phyloP scores from a whole-genome alignment of 225 moss, liverwort and hornwort species.

The Climacium dendroides region DNA sequence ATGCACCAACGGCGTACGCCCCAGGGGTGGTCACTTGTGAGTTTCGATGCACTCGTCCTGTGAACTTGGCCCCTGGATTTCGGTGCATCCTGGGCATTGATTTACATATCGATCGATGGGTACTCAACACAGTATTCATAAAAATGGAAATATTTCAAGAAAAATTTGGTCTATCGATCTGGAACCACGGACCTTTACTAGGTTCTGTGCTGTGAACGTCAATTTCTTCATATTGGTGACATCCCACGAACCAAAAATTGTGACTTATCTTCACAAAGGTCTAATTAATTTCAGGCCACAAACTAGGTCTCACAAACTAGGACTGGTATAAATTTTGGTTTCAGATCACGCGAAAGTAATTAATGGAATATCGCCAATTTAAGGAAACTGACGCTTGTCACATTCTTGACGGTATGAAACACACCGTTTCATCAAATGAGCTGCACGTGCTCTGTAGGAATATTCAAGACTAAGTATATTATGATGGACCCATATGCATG shows the following conservation, averaged over 20 bases:
- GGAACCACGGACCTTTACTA: background rate
- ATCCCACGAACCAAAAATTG: background rate
- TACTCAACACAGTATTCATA: background rate
- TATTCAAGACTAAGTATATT: background rate
- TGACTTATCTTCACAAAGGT: background rate
- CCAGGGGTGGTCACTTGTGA: background rate
- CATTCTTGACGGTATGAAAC: background rate
- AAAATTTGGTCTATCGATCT: background rate
- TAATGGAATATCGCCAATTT: background rate
- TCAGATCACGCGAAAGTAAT: background rate
- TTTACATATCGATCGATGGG: background rate
- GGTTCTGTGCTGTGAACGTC: background rate
- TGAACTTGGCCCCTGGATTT: background rate
- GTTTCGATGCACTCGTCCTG: background rate
- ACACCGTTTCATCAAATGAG: background rate
- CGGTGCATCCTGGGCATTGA: background rate
- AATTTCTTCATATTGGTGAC: background rate
- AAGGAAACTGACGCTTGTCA: background rate
- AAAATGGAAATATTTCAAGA: background rate
- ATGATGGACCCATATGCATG: background rate
- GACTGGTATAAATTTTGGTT: background rate
- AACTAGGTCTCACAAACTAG: background rate
- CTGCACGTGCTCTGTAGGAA: background rate
- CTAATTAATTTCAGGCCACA: background rate
- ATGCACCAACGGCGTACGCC: no score